phyloP scores from a whole-genome alignment of 352 stramenopile species.

The Globisporangium cylindrosporum region DNA sequence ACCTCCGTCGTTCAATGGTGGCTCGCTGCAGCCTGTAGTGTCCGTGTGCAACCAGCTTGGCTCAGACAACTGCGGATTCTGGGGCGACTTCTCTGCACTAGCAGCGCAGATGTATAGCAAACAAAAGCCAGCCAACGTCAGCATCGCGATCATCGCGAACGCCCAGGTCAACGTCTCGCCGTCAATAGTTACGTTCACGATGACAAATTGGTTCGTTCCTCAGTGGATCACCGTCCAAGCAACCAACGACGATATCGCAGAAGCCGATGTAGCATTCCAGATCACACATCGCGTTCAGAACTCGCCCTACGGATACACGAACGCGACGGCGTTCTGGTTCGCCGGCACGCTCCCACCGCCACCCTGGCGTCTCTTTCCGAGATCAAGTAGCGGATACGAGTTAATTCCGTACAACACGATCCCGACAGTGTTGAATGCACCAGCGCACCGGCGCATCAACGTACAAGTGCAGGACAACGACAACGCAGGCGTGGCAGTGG shows the following conservation, averaged over 20 bases:
- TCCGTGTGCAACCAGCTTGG: conserved; percentile 29
- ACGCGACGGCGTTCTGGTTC: conserved; percentile 65
- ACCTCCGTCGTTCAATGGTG: conserved; percentile 26
- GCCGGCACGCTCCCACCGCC: conserved; percentile 21
- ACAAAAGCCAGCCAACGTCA: conserved; percentile 36
- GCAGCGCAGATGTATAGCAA: conserved; percentile 32
- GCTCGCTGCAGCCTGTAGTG: conserved; percentile 11
- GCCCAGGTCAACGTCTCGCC: conserved; percentile 48
- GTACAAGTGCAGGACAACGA: conserved; percentile 55
- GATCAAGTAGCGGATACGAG: conserved; percentile 20
- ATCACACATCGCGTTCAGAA: conserved; percentile 63
- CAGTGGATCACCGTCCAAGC: conserved; percentile 51
- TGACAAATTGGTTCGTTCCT: conserved; percentile 56
- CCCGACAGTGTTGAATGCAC: conserved; percentile 46
- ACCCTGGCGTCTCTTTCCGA: conserved; percentile 21
- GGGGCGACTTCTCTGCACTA: conserved; percentile 32
- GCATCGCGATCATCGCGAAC: conserved; percentile 51
- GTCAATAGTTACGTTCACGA: conserved; percentile 60
- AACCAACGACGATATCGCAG: conserved; percentile 42
- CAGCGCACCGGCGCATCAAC: conserved; percentile 44
- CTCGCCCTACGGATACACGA: conserved; percentile 39
- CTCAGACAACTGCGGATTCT: conserved; percentile 51
- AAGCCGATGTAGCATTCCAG: conserved; percentile 29
- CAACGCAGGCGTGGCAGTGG: conserved; percentile 34
- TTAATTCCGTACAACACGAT: conserved; percentile 62